phyloP scores from a whole-genome alignment of 148 eudicot genomes.

The Oxyria digyna region DNA sequence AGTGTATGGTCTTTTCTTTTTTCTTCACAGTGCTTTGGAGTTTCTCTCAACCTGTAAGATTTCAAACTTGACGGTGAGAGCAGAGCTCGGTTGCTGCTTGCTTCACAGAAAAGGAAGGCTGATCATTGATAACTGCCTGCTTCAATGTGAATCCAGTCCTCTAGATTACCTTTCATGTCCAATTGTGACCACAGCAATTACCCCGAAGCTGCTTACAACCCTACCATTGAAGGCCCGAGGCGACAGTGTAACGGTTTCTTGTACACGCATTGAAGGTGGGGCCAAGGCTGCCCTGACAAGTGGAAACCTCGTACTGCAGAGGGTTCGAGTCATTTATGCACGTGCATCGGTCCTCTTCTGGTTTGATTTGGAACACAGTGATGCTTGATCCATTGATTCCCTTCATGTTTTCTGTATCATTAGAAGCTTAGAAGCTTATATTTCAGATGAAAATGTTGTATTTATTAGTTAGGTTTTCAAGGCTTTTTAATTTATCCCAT shows the following conservation, averaged over 20 bases:
- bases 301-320: slow-evolving; percentile 68
- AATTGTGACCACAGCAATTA: slow-evolving; percentile 55
- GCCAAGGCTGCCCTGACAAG: slow-evolving; percentile 79
- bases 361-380: slow-evolving; percentile 69
- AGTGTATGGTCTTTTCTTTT: slow-evolving; percentile 8
- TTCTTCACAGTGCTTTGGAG: slow-evolving; percentile 80
- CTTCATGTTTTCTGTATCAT: neutral
- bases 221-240: slow-evolving; percentile 28
- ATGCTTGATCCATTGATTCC: neutral
- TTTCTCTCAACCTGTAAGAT: slow-evolving; percentile 79
- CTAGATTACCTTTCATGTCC: slow-evolving; percentile 88
- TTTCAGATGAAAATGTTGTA: slow-evolving; percentile 1
- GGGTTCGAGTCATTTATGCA: slow-evolving; percentile 70
- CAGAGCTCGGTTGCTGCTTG: slow-evolving; percentile 92
- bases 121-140: slow-evolving; percentile 72
- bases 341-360: slow-evolving; percentile 79
- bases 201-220: slow-evolving; percentile 28
- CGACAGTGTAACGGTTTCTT: slow-evolving; percentile 65
- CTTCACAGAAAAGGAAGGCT: slow-evolving; percentile 89
- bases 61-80: slow-evolving; percentile 76
- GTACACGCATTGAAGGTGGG: slow-evolving; percentile 89
- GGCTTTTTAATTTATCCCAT: neutral
- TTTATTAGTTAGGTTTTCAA: neutral
- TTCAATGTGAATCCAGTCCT: slow-evolving; percentile 84
- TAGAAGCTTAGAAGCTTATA: neutral